These are phyloP conservation scores for Berkeleyomyces basicola DNA, from an alignment of 2,329 filamentous ascomycete genomes.

Conservation along the genomic window DNA sequence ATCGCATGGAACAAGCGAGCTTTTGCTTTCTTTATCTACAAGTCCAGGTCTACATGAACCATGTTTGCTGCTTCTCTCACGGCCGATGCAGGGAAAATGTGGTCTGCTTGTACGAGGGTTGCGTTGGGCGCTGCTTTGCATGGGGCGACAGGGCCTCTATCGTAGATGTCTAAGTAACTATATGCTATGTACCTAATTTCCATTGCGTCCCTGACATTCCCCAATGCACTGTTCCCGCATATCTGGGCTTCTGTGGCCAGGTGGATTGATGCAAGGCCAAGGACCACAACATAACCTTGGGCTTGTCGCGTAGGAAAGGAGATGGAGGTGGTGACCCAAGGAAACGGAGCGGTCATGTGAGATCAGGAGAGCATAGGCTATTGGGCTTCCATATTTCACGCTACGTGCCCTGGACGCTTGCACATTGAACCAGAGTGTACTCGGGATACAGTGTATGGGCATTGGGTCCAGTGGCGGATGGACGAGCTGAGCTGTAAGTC, in stretches of 20 bases:
- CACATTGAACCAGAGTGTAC: too few species aligned
- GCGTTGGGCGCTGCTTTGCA: neutral
- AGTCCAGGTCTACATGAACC: too few species aligned
- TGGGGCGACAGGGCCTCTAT: neutral
- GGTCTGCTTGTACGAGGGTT: neutral
- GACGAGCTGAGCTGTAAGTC: too few species aligned
- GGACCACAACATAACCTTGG: neutral
- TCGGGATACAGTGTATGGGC: too few species aligned
- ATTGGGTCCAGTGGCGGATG: too few species aligned
- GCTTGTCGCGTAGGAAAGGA: neutral
- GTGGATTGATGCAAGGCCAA: conserved; percentile 1
- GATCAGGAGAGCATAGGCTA: neutral
- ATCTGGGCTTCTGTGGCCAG: neutral
- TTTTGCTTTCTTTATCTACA: neutral
- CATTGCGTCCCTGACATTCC: neutral
- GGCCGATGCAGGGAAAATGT: too few species aligned
- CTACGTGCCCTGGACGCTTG: too few species aligned
- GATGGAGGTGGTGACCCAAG: neutral
- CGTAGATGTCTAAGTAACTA: too few species aligned
- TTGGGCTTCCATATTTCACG: neutral
- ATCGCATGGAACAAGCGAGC: neutral
- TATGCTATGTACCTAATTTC: too few species aligned
- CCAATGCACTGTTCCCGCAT: neutral
- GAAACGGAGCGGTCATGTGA: neutral
- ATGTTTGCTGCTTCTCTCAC: too few species aligned